Evolutionary conservation across 176 grass and related monocot genomes (phyloP).

Genomic region (Microstegium vimineum): DNA sequence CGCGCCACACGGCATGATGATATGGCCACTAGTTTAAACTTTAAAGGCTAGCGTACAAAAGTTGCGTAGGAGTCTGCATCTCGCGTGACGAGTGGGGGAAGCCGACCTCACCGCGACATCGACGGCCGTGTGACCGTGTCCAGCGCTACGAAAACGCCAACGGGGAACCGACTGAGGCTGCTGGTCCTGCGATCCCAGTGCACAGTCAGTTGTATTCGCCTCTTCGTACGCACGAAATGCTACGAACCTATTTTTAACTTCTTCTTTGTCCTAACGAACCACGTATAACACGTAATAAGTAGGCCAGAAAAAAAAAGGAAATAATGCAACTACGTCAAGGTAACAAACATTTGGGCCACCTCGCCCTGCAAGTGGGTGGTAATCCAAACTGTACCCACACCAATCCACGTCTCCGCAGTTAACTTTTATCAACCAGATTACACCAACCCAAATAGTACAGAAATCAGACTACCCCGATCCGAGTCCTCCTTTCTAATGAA

Average conservation of each 20-base stretch:
- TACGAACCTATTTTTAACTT: not conserved
- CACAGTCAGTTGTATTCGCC: not conserved
- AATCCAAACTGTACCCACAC: too few relatives aligned
- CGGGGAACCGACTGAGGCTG: not conserved
- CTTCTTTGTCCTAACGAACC: not conserved
- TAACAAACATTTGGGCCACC: not conserved
- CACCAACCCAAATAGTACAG: too few relatives aligned
- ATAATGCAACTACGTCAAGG: not conserved
- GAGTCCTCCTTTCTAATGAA: too few relatives aligned
- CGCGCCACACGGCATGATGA: not conserved
- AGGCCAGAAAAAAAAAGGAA: not conserved
- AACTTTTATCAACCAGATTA: too few relatives aligned
- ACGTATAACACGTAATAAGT: not conserved
- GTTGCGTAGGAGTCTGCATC: not conserved
- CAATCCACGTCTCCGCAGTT: too few relatives aligned
- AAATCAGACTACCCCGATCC: too few relatives aligned
- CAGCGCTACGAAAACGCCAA: not conserved
- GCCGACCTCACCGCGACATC: not conserved
- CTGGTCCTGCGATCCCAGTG: not conserved
- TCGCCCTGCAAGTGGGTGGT: too few relatives aligned
- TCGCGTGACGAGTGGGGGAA: not conserved
- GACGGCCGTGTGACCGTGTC: not conserved
- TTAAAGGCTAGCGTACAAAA: slow-evolving; percentile 11
- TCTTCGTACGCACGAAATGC: not conserved
- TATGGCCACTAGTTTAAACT: not conserved